These are phyloP conservation scores for Colletotrichum echinochloae DNA, from an alignment of 2,329 filamentous ascomycete genomes.

Conservation along the genomic window DNA sequence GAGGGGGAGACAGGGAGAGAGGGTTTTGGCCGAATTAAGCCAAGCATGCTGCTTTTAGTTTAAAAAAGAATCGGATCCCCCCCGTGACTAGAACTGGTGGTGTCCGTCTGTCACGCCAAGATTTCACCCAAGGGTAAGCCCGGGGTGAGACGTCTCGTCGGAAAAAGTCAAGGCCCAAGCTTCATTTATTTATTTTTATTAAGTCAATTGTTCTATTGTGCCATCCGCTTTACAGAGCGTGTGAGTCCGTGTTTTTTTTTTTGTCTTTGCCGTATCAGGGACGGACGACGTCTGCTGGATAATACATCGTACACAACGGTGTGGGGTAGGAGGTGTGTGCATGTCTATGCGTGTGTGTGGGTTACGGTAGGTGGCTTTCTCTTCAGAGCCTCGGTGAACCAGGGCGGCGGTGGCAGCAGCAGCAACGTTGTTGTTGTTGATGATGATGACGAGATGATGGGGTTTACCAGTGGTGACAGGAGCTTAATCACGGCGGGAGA, in stretches of 20 bases:
- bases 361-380: slow-evolving; percentile 11
- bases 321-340: no score
- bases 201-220: no score
- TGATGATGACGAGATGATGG: slow-evolving; percentile 13
- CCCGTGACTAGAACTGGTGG: slow-evolving; percentile 12
- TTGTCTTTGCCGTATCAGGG: no score
- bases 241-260: no score
- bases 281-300: no score
- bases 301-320: no score
- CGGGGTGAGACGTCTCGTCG: slow-evolving; percentile 38
- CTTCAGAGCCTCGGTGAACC: slow-evolving; percentile 14
- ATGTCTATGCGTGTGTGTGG: no score
- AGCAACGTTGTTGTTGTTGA: background rate
- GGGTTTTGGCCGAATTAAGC: slow-evolving; percentile 22
- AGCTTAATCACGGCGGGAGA: slow-evolving; percentile 32
- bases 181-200: background rate
- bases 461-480: slow-evolving; percentile 36
- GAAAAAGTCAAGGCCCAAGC: slow-evolving; percentile 12
- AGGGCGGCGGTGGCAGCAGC: slow-evolving; percentile 4
- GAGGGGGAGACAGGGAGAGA: background rate
- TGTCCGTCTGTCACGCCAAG: slow-evolving; percentile 36
- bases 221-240: no score
- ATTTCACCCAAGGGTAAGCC: slow-evolving; percentile 6
- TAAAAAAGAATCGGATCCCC: slow-evolving; percentile 8
- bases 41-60: background rate